phyloP scores from a whole-genome alignment of 192 early-diverging fungal genomes.

The Backusella sp. region DNA sequence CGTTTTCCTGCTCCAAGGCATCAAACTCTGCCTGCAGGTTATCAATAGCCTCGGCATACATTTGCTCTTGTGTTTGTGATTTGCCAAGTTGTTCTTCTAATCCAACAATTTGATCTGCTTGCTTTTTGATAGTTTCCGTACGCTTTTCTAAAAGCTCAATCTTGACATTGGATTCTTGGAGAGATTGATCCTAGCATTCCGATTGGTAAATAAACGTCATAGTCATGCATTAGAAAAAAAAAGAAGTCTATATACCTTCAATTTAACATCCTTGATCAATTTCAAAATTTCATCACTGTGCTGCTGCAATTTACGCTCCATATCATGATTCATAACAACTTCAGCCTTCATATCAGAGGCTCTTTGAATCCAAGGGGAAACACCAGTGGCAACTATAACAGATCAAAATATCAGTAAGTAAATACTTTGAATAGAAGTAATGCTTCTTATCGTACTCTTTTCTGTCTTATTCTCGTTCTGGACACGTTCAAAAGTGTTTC shows the following conservation, averaged over 20 bases:
- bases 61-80: conserved; percentile 56
- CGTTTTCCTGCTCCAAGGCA: conserved; percentile 64
- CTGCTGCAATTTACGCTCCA: conserved; percentile 71
- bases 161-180: conserved; percentile 73
- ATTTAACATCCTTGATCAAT: conserved; percentile 73
- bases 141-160: conserved; percentile 81
- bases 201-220: not conserved
- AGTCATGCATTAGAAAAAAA: not conserved
- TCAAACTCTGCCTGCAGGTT: conserved; percentile 69
- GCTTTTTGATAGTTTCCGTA: conserved; percentile 61
- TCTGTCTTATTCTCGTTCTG: conserved; percentile 53
- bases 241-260: conserved; percentile 52
- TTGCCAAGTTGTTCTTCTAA: conserved; percentile 60
- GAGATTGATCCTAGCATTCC: conserved; percentile 57
- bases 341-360: conserved; percentile 77
- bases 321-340: conserved; percentile 76
- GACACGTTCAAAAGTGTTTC: conserved; percentile 39
- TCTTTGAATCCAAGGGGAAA: conserved; percentile 76
- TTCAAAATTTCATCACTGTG: conserved; percentile 77
- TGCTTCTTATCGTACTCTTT: conserved; percentile 36
- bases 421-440: not conserved
- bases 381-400: conserved; percentile 40
- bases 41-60: conserved; percentile 71
- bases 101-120: conserved; percentile 57
- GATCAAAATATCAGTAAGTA: not conserved